These are phyloP conservation scores for Stereum hirsutum DNA, from an alignment of 1,284 basidiomycete genomes.

Conservation along the genomic window DNA sequence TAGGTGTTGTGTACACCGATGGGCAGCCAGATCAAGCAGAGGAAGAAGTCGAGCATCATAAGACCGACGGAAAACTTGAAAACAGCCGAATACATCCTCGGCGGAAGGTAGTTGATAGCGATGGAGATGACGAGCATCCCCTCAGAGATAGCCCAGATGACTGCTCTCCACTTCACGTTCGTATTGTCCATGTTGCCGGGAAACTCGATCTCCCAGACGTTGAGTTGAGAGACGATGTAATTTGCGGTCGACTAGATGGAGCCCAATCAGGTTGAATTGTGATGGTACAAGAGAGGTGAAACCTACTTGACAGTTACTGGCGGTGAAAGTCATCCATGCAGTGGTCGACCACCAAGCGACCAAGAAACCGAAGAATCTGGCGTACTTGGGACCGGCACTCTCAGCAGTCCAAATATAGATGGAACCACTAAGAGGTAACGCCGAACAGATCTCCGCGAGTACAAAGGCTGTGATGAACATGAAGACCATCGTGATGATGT, in stretches of 20 bases:
- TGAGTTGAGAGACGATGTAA: conserved; percentile 72
- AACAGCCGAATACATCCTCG: conserved; percentile 57
- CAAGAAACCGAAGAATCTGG: conserved; percentile 75
- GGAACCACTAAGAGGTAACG: conserved; percentile 76
- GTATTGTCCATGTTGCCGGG: conserved; percentile 63
- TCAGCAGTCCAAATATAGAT: conserved; percentile 90
- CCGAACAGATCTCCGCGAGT: conserved; percentile 81
- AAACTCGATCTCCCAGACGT: conserved; percentile 72
- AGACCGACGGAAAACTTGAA: conserved; percentile 68
- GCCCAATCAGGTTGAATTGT: no score
- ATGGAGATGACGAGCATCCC: conserved; percentile 57
- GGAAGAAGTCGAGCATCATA: conserved; percentile 76
- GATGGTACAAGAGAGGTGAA: not conserved
- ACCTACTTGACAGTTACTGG: conserved; percentile 71
- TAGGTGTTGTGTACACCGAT: conserved; percentile 79
- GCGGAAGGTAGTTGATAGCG: conserved; percentile 76
- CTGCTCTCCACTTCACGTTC: conserved; percentile 75
- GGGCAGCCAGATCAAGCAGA: conserved; percentile 83
- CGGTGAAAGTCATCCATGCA: conserved; percentile 86
- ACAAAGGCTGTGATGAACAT: conserved; percentile 81
- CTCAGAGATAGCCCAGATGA: conserved; percentile 78
- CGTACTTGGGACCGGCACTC: conserved; percentile 77
- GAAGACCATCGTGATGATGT: conserved; percentile 69
- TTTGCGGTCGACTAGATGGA: conserved; percentile 72
- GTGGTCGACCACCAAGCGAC: conserved; percentile 87